Percentiles rank a stretch among this genome's conserved stretches.
These are phyloP conservation scores for Tephrocybe sp. DNA, from an alignment of 768 basidiomycete species.

Conservation along the genomic window DNA sequence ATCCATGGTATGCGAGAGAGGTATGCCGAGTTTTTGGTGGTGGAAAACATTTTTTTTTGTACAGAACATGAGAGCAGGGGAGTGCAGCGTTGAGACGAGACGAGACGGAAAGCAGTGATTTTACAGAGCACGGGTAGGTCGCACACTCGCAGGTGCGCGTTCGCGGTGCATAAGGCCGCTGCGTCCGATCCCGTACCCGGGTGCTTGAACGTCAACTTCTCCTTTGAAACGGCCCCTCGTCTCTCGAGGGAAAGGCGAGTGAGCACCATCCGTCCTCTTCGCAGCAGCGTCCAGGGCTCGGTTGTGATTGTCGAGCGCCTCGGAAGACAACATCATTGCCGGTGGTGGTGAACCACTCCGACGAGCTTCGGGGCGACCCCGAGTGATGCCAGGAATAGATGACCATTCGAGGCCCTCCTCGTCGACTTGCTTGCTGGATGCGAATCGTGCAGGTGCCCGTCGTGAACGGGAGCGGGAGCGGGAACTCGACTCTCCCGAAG, in stretches of 20 bases:
- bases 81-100: constrained; percentile 6
- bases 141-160: constrained; percentile 19
- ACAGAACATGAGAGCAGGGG: constrained; percentile 9
- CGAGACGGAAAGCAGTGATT: neutral
- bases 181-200: constrained; percentile 62
- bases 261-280: constrained; percentile 21
- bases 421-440: constrained; percentile 19
- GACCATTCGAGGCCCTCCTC: constrained; percentile 50
- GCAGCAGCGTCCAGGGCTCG: constrained; percentile 22
- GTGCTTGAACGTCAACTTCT: constrained; percentile 50
- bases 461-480: constrained; percentile 41
- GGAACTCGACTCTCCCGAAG: constrained; percentile 31
- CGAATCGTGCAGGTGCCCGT: constrained; percentile 13
- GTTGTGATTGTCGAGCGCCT: constrained; percentile 26
- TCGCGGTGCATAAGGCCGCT: constrained; percentile 57
- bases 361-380: constrained; percentile 49
- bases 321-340: constrained; percentile 39
- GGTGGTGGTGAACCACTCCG: constrained; percentile 60
- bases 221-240: constrained; percentile 53
- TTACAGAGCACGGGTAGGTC: constrained; percentile 16
- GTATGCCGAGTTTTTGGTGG: constrained; percentile 10
- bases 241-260: constrained; percentile 26
- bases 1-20: constrained; percentile 11
- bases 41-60: neutral
- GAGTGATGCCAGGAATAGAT: constrained; percentile 35